Evolutionary conservation across 2,329 filamentous ascomycete genomes (phyloP), one percentile per base, ranked within the genome.

Genomic region (Penicillium sp.): DNA sequence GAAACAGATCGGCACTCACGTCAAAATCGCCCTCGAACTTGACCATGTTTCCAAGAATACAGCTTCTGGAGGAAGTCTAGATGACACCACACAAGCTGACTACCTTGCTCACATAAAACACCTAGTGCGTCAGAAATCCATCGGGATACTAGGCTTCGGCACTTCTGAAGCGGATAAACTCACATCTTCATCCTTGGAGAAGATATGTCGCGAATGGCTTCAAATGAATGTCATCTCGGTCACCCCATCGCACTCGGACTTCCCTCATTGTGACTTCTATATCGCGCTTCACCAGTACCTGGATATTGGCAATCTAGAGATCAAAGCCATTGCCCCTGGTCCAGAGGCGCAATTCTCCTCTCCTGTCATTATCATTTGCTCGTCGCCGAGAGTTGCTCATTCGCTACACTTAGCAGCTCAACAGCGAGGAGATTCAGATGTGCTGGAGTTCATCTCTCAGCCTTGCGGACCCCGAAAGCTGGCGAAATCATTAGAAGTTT

Each of bases 361-460:
- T 5, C 52, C 52, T 3, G 34, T 70, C 23, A 61, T 71, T 18
- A 61, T 71, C 20, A 57, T 71, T 15, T 71, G 60, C 36, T 57
- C 52, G 3, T 58, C 59, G 2, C 64, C 63, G 1, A 51, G 58
- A 33, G 51, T 47, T 26, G 64, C 63, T 3, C 62, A 65, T 30
- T 33, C 33, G 5, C 51, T 65, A 49, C 60, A 51, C 17, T 23
- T 55, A 9, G 45, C 51, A 3, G 36, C 57, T 8, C 43, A 50
- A 8, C 33, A 43, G n/a, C 46, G 46, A 12, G 42, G 23, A 4
- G 24, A 58, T 20, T 9, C 47, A 10, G 15, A 40, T 1, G 51
- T 69, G 15, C 59, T 69, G 13, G 68, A 71, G 46, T 68, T 70
- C 13, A 52, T 52, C 21, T 47, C 36, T 23, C 49, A 52, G 18